Evolutionary conservation across 129 eudicot species (phyloP).

Genomic region (Escallonia rubra): DNA sequence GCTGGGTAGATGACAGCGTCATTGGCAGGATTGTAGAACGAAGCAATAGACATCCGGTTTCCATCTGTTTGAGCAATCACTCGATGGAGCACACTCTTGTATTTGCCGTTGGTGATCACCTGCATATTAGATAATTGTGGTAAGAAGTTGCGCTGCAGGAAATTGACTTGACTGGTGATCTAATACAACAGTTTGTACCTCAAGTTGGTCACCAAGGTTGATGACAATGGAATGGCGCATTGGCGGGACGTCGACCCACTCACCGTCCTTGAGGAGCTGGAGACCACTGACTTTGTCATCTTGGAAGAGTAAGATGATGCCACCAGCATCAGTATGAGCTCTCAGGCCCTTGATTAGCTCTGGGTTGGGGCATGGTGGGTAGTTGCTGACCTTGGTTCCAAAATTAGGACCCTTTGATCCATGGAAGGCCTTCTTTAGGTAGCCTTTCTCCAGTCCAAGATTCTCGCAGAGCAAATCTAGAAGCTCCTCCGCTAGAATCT

Average conservation of each 20-base stretch:
- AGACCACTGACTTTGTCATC: slow-evolving; percentile 72
- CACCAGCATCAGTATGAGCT: slow-evolving; percentile 76
- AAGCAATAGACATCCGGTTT: slow-evolving; percentile 55
- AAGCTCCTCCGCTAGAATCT: slow-evolving; percentile 49
- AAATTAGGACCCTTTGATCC: slow-evolving; percentile 64
- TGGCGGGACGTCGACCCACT: slow-evolving; percentile 70
- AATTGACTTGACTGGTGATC: background rate
- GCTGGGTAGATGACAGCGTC: slow-evolving; percentile 66
- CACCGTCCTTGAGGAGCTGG: slow-evolving; percentile 56
- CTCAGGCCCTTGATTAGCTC: slow-evolving; percentile 62
- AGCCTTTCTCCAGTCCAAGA: slow-evolving; percentile 62
- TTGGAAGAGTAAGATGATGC: slow-evolving; percentile 69
- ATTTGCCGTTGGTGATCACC: slow-evolving; percentile 66
- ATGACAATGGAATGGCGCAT: slow-evolving; percentile 62
- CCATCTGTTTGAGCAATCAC: slow-evolving; percentile 57
- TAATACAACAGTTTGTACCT: slow-evolving; percentile 24
- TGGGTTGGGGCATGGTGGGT: slow-evolving; percentile 71
- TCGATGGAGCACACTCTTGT: slow-evolving; percentile 67
- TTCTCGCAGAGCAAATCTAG: slow-evolving; percentile 59
- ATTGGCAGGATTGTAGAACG: slow-evolving; percentile 57
- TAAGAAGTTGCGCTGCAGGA: too few species aligned
- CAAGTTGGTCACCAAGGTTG: slow-evolving; percentile 70
- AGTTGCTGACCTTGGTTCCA: slow-evolving; percentile 71
- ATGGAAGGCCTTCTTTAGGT: slow-evolving; percentile 42
- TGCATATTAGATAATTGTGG: background rate